Conservation (phyloP, 768 basidiomycete genomes). For the Podaxis pistillaris region DNA sequence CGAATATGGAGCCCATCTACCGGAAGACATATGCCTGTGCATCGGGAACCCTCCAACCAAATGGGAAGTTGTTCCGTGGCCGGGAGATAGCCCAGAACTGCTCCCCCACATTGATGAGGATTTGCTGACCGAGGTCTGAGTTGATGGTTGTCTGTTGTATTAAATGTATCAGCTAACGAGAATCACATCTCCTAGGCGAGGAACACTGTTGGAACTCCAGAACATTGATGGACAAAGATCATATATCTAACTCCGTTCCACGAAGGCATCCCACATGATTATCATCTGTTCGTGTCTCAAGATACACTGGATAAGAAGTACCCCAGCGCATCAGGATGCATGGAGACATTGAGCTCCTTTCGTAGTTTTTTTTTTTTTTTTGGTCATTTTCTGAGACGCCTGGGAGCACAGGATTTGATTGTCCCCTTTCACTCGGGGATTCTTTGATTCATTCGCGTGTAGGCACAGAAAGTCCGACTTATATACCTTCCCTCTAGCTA, state of each 20-base stretch:
- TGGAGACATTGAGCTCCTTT: neutral
- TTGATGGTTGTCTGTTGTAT: neutral
- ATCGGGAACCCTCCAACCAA: conserved; percentile 72
- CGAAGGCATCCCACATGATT: neutral
- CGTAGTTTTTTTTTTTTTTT: neutral
- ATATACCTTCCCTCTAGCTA: too few relatives aligned
- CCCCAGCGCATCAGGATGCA: neutral
- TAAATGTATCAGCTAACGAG: neutral
- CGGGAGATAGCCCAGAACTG: conserved; percentile 52
- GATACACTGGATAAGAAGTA: neutral
- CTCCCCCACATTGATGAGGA: conserved; percentile 64
- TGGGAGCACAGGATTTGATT: too few relatives aligned
- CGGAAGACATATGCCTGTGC: conserved; percentile 77
- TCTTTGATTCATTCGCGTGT: too few relatives aligned
- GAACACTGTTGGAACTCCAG: conserved; percentile 16
- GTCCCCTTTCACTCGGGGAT: neutral
- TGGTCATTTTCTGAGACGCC: too few relatives aligned
- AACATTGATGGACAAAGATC: conserved; percentile 1
- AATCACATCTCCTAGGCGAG: conserved; percentile 22
- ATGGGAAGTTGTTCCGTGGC: conserved; percentile 64
- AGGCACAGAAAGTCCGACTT: neutral
- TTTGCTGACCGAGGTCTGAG: conserved; percentile 50
- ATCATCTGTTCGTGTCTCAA: neutral
- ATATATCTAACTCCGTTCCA: neutral
- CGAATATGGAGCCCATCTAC: conserved; percentile 71